These are phyloP conservation scores for Cladosporium sp. DNA, from an alignment of 2,329 filamentous ascomycete species.

Conservation along the genomic window DNA sequence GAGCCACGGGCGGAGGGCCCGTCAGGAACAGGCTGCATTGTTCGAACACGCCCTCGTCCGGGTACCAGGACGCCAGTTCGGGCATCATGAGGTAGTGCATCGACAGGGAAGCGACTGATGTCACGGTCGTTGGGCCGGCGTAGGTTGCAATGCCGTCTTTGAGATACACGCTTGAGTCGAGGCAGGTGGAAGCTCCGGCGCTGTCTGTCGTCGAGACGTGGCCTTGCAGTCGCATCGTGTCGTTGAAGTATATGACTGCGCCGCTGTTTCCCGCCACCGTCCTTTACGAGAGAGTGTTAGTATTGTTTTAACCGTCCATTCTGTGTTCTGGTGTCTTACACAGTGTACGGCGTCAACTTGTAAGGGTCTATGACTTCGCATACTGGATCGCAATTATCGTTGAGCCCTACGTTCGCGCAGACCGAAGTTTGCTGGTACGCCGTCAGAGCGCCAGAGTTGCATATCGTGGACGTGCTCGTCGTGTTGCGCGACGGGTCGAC, in stretches of 20 bases:
- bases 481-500: slow-evolving; percentile 2
- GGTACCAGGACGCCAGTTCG: not conserved
- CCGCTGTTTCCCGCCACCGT: not conserved
- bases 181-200: not conserved
- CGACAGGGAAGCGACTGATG: not conserved
- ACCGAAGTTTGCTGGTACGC: not conserved
- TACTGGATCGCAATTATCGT: not conserved
- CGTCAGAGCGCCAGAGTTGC: not conserved
- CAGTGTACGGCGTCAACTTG: not conserved
- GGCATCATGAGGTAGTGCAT: not conserved
- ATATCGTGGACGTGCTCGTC: not conserved
- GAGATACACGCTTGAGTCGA: not conserved
- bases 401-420: not conserved
- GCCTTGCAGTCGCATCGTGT: not conserved
- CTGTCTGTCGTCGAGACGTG: slow-evolving; percentile 2
- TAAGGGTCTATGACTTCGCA: too few species aligned
- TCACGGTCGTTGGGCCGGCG: not conserved
- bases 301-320: not conserved
- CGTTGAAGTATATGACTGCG: not conserved
- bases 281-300: not conserved
- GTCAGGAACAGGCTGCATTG: not conserved
- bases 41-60: not conserved
- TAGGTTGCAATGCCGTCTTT: not conserved
- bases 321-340: not conserved
- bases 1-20: not conserved